Percentiles rank a stretch among this genome's conserved stretches.
Evolutionary conservation across 257 asterid species (phyloP).

Genomic region (Marsdenia floribunda): DNA sequence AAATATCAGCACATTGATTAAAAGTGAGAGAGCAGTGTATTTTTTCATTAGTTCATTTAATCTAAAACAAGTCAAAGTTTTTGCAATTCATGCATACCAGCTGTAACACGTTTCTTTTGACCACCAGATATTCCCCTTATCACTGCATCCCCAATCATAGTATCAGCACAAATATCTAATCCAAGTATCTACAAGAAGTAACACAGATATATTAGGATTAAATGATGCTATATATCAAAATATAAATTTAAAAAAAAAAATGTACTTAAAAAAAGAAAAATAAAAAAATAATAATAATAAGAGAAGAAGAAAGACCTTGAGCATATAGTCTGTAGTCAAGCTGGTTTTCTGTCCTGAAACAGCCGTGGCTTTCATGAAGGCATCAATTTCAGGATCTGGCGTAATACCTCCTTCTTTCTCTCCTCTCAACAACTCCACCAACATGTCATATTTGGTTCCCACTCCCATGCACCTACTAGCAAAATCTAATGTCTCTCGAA

Average conservation of each 20-base stretch:
- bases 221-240: background rate
- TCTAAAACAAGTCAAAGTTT: background rate
- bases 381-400: constrained; percentile 65
- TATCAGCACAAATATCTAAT: constrained; percentile 82
- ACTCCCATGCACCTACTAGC: constrained; percentile 41
- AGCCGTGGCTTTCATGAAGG: constrained; percentile 41
- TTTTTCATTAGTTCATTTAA: background rate
- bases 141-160: constrained; percentile 86
- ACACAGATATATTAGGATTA: background rate
- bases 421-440: constrained; percentile 54
- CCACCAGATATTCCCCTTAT: constrained; percentile 90
- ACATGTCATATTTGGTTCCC: constrained; percentile 72
- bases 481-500: constrained; percentile 75
- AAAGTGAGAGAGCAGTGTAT: background rate
- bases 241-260: too few relatives aligned
- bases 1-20: background rate
- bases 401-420: constrained; percentile 50
- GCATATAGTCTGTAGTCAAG: constrained; percentile 72
- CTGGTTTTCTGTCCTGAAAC: constrained; percentile 58
- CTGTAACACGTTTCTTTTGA: constrained; percentile 82
- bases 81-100: constrained; percentile 37
- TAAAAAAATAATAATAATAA: too few relatives aligned
- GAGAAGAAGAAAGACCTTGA: constrained; percentile 47
- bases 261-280: too few relatives aligned
- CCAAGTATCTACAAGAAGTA: constrained; percentile 60